These are phyloP conservation scores for Aspergillus amoenus DNA, from an alignment of 2,329 filamentous ascomycete species.

Conservation along the genomic window DNA sequence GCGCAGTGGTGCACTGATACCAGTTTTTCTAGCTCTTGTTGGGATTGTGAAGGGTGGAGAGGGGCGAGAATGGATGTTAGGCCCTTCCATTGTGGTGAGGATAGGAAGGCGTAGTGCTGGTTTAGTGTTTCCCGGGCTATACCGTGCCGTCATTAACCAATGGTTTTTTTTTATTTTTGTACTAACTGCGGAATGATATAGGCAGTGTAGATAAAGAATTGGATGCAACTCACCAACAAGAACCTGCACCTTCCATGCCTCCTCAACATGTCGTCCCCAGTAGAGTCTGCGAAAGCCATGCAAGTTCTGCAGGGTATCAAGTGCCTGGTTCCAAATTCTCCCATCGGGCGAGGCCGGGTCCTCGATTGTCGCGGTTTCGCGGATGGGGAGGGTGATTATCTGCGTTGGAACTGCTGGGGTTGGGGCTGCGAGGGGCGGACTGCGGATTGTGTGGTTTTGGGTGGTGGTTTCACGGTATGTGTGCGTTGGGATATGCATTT, in stretches of 20 bases:
- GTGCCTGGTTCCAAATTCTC: conserved; percentile 21
- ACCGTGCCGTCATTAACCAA: background rate
- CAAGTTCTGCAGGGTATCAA: conserved; percentile 20
- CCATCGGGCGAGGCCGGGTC: conserved; percentile 53
- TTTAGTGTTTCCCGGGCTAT: conserved; percentile 20
- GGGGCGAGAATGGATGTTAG: conserved; percentile 15
- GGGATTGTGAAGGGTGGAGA: conserved; percentile 17
- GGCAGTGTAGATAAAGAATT: too few species aligned
- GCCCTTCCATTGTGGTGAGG: conserved; percentile 21
- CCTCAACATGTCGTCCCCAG: conserved; percentile 33
- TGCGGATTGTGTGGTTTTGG: background rate
- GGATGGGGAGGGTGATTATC: conserved; percentile 39
- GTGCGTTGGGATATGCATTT: too few species aligned
- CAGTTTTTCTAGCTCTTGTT: too few species aligned
- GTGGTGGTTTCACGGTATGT: background rate
- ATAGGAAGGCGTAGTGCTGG: conserved; percentile 24
- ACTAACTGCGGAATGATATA: background rate
- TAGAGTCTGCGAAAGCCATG: conserved; percentile 27
- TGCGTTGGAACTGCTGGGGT: conserved; percentile 16
- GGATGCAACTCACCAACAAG: conserved; percentile 23
- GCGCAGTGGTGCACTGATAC: conserved; percentile 18
- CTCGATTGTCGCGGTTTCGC: conserved; percentile 45
- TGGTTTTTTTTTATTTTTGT: too few species aligned
- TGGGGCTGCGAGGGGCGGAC: background rate
- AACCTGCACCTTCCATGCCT: conserved; percentile 29